Evolutionary conservation across 202 grass and related monocot genomes (phyloP), one percentile per base, ranked within the genome.

Genomic region (Zoysia matrella): DNA sequence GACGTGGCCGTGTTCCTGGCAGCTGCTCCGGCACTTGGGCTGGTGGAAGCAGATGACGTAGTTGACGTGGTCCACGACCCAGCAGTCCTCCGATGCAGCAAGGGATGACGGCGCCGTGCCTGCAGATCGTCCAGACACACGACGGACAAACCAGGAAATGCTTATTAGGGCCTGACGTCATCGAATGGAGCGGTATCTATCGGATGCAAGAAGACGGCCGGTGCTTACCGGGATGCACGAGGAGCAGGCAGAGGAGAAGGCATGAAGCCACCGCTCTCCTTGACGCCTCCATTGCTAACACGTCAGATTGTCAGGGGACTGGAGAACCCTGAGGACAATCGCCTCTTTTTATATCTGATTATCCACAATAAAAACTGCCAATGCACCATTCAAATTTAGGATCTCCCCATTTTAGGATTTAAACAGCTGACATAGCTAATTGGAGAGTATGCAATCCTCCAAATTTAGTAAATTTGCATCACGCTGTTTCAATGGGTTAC

Each of bases 231-330:
- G 54, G 47, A 11, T 60, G 54, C 15, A 75, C 9, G 9, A 75
- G 54, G 5, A 75, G 55, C 15, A 75, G 72, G 8, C 72, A 75
- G 0, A 75, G 72, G 53, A 74, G 72, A 51, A 75, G 55, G 43
- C 54, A n/a, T 13, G 55, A 75, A 9, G n/a, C 72, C 54, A 75
- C 45, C 11, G 72, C 43, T 47, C 47, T 75, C 4, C 72, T 18
- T 22, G 72, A 46, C 42, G 55, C 47, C 43, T 53, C 72, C 72
- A 75, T 75, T 36, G 54, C n/a, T 47, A 60, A 5, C 9, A 30
- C 60, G 42, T 11, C 42, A 13, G 39, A 3, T 8, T 60, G 13
- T 15, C 7, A 60, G 62, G 8, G 5, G 22, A 11, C 8, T 3
- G 3, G 60, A 62, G 0, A 56, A 30, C 42, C 54, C 9, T 22